Base-by-base conservation (phyloP, 371 early-diverging fungal genomes). In the Actinomortierella wolfii region DNA sequence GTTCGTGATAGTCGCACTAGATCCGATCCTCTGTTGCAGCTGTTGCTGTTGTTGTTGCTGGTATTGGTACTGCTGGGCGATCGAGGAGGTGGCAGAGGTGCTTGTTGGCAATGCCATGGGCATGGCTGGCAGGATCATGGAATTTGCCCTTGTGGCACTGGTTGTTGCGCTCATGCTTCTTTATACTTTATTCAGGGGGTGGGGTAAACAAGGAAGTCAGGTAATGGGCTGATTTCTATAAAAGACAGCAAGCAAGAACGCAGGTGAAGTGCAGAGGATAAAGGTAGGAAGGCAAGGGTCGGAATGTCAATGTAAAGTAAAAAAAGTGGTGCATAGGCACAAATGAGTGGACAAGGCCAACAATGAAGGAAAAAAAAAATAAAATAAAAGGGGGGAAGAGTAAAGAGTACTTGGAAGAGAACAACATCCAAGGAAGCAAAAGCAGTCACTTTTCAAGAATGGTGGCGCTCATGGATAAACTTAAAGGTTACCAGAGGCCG, bases 111-210 rank as follows among this genome's bases (percentile, higher is more conserved):
- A 59, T 34, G 34, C 34, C 34, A 34, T 34, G 34, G 34, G 34
- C 46, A 73, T 73, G 43, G 67, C 55, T 15, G 74, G 74, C 42
- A 71, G 66, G 55, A 73, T 61, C 61, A 61, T 58, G 28, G 57
- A 45, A 53, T 73, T 73, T 28, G 59, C 51, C 42, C 74, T 50
- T 18, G 73, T 51, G 18, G 74, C 74, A 26, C 67, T 67, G 8
- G 73, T 66, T 56, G 63, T 73, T 13, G 74, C 74, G 54, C 74
- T 66, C 74, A 73, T 73, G 42, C 39, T n/a, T 26, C 42, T 42
- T 20, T n/a, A n/a, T n/a, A n/a, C n/a, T n/a, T n/a, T n/a, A n/a
- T n/a, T n/a, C 59, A 40, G 45, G 23, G 39, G 34, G 49, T 58
- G 52, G 40, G 47, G 46, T 62, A 54, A 62, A 58, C 57, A 39